Percentiles rank a stretch among this genome's conserved stretches.
These are phyloP conservation scores for Agrostemma githago DNA, from an alignment of 148 eudicot species.

Conservation along the genomic window DNA sequence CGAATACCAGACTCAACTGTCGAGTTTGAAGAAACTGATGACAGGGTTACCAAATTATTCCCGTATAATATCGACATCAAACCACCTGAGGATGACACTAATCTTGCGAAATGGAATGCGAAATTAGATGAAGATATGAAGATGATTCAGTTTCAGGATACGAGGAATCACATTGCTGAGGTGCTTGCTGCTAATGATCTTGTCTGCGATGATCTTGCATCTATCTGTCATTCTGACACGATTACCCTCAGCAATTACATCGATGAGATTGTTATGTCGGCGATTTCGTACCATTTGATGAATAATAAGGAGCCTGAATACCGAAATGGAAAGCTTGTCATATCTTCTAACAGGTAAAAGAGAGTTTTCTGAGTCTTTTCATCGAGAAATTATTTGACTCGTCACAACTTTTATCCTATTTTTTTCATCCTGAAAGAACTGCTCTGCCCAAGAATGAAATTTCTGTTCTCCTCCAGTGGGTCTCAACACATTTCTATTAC, in stretches of 20 bases:
- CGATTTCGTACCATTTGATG: constrained; percentile 79
- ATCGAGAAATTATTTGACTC: constrained; percentile 1
- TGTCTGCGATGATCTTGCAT: constrained; percentile 69
- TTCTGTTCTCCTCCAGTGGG: too few species aligned
- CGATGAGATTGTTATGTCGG: constrained; percentile 80
- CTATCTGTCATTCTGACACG: constrained; percentile 72
- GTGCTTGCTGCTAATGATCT: constrained; percentile 86
- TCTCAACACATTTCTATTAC: too few species aligned
- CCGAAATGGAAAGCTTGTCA: constrained; percentile 81
- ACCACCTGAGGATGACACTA: constrained; percentile 78
- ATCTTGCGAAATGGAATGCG: constrained; percentile 64
- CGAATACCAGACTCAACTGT: constrained; percentile 44
- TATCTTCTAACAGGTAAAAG: constrained; percentile 81
- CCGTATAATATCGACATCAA: constrained; percentile 72
- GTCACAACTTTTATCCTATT: too few species aligned
- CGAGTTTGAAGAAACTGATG: constrained; percentile 46
- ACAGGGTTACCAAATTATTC: constrained; percentile 48
- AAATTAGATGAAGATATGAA: constrained; percentile 84
- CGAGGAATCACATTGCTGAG: constrained; percentile 77
- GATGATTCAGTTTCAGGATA: constrained; percentile 68
- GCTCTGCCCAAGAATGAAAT: too few species aligned
- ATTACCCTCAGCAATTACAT: constrained; percentile 58
- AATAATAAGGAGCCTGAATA: constrained; percentile 71
- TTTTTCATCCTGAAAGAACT: too few species aligned
- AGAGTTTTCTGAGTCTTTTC: too few species aligned